These are phyloP conservation scores for Macrocybe gigantea DNA, from an alignment of 768 basidiomycete species.

Conservation along the genomic window DNA sequence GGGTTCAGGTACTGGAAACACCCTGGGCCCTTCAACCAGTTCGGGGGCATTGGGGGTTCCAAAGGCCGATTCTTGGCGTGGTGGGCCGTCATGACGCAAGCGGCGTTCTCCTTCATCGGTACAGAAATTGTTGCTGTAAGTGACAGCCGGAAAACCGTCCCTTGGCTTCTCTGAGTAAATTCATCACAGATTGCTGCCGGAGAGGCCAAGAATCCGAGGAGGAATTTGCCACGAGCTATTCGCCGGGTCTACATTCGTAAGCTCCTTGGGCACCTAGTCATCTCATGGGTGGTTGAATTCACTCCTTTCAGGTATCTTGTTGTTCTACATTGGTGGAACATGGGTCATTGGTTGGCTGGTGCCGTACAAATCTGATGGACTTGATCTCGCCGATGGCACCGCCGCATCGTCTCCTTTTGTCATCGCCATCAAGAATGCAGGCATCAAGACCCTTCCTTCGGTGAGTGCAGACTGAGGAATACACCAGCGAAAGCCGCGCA, in stretches of 20 bases:
- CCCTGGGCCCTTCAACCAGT: slow-evolving; percentile 87
- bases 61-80: slow-evolving; percentile 69
- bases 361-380: slow-evolving; percentile 55
- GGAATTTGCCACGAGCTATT: slow-evolving; percentile 58
- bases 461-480: slow-evolving; percentile 36
- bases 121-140: slow-evolving; percentile 89
- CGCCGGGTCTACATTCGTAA: slow-evolving; percentile 65
- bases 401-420: slow-evolving; percentile 85
- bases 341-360: slow-evolving; percentile 80
- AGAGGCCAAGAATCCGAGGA: slow-evolving; percentile 85
- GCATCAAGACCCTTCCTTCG: slow-evolving; percentile 82
- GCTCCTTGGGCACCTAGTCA: slow-evolving; percentile 4
- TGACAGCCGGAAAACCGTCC: slow-evolving; percentile 3
- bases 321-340: slow-evolving; percentile 72
- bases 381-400: slow-evolving; percentile 49
- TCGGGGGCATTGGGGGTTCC: slow-evolving; percentile 50
- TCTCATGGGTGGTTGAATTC: not conserved
- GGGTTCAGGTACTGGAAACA: slow-evolving; percentile 81
- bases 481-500: not conserved
- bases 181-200: slow-evolving; percentile 68
- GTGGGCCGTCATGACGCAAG: slow-evolving; percentile 65
- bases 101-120: slow-evolving; percentile 89
- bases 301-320: slow-evolving; percentile 59
- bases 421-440: slow-evolving; percentile 79
- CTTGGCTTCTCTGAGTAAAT: slow-evolving; percentile 1